A percentile compares a stretch with the other conserved stretches of the same genome.
Evolutionary conservation across 805 yeast species (phyloP).

Genomic region (Zygoascus biomembranicola): DNA sequence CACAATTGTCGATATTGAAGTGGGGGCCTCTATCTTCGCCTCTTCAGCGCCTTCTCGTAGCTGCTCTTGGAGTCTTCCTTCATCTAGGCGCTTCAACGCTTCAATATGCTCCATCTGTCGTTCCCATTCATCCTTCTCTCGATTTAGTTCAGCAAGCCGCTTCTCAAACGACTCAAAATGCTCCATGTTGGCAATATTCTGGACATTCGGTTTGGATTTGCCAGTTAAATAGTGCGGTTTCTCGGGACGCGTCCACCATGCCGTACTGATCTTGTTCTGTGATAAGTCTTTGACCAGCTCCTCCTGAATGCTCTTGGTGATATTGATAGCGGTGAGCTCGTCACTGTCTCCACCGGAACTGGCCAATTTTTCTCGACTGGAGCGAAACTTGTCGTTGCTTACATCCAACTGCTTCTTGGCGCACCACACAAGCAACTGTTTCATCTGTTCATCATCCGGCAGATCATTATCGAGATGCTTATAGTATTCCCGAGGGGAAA

Average conservation of each 20-base stretch:
- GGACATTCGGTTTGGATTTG: constrained; percentile 43
- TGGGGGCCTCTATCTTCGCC: constrained; percentile 5
- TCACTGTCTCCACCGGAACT: background rate
- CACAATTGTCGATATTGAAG: background rate
- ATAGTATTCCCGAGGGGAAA: constrained; percentile 46
- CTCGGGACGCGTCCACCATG: constrained; percentile 52
- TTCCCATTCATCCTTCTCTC: constrained; percentile 43
- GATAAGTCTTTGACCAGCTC: constrained; percentile 52
- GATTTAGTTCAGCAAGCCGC: constrained; percentile 36
- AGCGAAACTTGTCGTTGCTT: constrained; percentile 12
- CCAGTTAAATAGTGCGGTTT: constrained; percentile 21
- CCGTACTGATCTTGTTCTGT: constrained; percentile 51
- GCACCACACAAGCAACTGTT: constrained; percentile 64
- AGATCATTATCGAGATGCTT: constrained; percentile 52
- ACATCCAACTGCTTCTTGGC: constrained; percentile 40
- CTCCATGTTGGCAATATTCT: constrained; percentile 43
- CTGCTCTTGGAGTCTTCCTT: background rate
- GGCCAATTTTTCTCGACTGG: constrained; percentile 17
- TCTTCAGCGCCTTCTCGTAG: constrained; percentile 15
- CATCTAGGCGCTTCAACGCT: background rate
- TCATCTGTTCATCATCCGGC: constrained; percentile 68
- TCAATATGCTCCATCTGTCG: background rate
- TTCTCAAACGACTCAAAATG: constrained; percentile 40
- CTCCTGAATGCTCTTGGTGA: constrained; percentile 57
- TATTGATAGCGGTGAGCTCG: constrained; percentile 18